Evolutionary conservation across 306 rosid genomes (phyloP).

Genomic region (Fragaria nilgerrensis): DNA sequence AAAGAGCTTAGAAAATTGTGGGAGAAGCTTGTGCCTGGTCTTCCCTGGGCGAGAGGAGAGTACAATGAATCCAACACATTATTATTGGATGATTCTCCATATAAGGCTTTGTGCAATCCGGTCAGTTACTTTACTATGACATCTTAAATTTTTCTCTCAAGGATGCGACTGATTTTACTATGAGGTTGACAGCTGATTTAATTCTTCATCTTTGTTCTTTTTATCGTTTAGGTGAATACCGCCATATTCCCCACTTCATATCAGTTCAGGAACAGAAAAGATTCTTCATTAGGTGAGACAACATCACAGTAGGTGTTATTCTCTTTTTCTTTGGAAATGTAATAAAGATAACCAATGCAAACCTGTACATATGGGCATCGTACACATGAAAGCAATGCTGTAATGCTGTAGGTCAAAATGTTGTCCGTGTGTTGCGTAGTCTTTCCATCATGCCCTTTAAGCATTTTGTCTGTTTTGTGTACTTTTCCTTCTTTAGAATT

Average conservation of each 20-base stretch:
- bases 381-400: background rate
- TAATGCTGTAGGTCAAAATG: background rate
- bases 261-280: conserved; percentile 34
- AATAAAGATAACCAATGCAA: background rate
- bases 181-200: conserved; percentile 11
- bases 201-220: conserved; percentile 25
- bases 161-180: conserved; percentile 15
- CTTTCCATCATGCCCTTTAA: background rate
- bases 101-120: conserved; percentile 83
- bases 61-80: conserved; percentile 76
- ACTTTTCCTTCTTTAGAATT: background rate
- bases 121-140: conserved; percentile 39
- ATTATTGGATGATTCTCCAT: conserved; percentile 88
- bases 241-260: conserved; percentile 78
- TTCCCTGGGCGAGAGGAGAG: conserved; percentile 77
- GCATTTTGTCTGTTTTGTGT: background rate
- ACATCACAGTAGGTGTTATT: conserved; percentile 12
- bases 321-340: background rate
- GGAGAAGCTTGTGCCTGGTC: conserved; percentile 56
- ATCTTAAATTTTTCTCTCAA: conserved; percentile 15
- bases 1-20: conserved; percentile 83
- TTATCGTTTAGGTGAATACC: conserved; percentile 56
- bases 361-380: background rate
- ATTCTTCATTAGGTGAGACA: conserved; percentile 72
- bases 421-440: background rate